Conservation (phyloP, 176 grass and related monocot species). For the Triticum aestivum region IWGSC_CS_RefSeq_v2.1 NC_057814.1:119810953-119811452, state of each 20-base stretch:
- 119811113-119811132: conserved; percentile 20
- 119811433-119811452: conserved; percentile 19
- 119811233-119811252: conserved; percentile 20
- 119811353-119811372: conserved; percentile 32
- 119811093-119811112: neutral
- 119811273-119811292: conserved; percentile 39
- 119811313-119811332: conserved; percentile 33
- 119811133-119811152: conserved; percentile 38
- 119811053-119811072: neutral
- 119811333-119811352: conserved; percentile 44
- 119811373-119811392: conserved; percentile 44
- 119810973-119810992: neutral
- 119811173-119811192: conserved; percentile 36
- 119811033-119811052: neutral
- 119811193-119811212: conserved; percentile 31
- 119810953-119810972: neutral
- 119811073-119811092: conserved; percentile 18
- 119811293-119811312: conserved; percentile 45
- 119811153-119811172: conserved; percentile 38
- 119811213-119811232: conserved; percentile 34
- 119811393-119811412: conserved; percentile 38
- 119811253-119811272: conserved; percentile 35
- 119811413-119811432: conserved; percentile 41
- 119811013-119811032: too few species aligned
- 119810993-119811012: neutral